Evolutionary conservation across 768 basidiomycete genomes (phyloP).

Genomic region (Lyophyllum shimeji): DNA sequence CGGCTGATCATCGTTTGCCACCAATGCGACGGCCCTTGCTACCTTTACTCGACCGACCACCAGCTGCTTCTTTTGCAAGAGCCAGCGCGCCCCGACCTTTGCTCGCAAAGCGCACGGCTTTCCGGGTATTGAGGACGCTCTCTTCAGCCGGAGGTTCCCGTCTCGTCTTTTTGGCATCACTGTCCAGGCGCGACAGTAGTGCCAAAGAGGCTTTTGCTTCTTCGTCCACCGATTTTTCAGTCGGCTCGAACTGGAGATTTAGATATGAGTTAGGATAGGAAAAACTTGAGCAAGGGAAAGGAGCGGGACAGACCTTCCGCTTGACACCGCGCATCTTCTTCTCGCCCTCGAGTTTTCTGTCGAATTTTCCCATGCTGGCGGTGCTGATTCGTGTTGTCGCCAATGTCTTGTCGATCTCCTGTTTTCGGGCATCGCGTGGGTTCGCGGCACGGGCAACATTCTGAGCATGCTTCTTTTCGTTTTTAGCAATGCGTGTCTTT

Average conservation of each 20-base stretch:
- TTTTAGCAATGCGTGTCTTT: conserved; percentile 81
- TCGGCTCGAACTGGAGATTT: conserved; percentile 73
- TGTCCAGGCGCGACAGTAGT: conserved; percentile 77
- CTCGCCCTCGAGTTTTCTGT: conserved; percentile 88
- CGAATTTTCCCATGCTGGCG: conserved; percentile 94
- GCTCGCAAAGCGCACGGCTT: conserved; percentile 79
- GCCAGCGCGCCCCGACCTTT: conserved; percentile 66
- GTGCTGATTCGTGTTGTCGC: conserved; percentile 81
- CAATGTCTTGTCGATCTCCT: conserved; percentile 73
- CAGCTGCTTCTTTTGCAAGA: conserved; percentile 43
- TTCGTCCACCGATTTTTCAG: conserved; percentile 57
- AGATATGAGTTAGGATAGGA: not conserved
- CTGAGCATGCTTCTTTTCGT: conserved; percentile 70
- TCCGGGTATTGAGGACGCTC: conserved; percentile 78
- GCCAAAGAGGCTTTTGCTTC: conserved; percentile 78
- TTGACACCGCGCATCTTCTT: conserved; percentile 86
- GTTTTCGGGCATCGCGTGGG: conserved; percentile 54
- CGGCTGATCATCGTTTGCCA: conserved; percentile 20
- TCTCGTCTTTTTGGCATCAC: conserved; percentile 64
- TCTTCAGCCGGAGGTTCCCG: conserved; percentile 43
- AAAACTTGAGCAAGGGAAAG: not conserved
- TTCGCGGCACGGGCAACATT: conserved; percentile 59
- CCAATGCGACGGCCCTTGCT: conserved; percentile 18
- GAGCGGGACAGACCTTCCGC: conserved; percentile 70
- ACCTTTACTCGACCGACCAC: conserved; percentile 10